Evolutionary conservation across 164 flowering plant species (phyloP), one percentile per base, ranked within the genome.

Genomic region (Vitis cinerea): DNA sequence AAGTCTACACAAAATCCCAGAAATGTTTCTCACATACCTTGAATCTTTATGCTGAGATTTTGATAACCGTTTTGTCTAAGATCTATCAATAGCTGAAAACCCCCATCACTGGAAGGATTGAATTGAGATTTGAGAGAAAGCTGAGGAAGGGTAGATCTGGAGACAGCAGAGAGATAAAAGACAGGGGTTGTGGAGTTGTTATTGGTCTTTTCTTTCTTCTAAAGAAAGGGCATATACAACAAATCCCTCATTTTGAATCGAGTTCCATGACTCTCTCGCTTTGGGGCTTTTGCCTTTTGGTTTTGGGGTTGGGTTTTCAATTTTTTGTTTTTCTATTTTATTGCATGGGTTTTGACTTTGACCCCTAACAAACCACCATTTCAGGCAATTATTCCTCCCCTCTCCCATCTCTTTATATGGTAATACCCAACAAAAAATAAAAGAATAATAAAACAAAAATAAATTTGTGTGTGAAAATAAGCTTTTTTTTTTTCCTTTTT

Each of bases 341-440:
- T 75, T 77, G 77, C 73, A 59, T 59, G 78, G 81, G 78, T 75
- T 83, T 76, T 82, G 85, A 77, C 84, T 75, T 77, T 80, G 85
- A 86, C 82, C 79, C 61, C 50, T 72, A 82, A 81, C 86, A 74
- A 82, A 78, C 90, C 90, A 75, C 66, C 65, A 73, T 82, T 84
- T 77, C 75, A 82, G 93, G 87, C 93, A 80, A 64, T 77, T 78
- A 81, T 87, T 71, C 53, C 88, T 84, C 85, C 19, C 64, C 83
- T 69, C 17, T 55, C 30, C 16, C 52, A 59, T 63, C 61, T 68
- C 73, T 73, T 44, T 17, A n/a, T 55, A 53, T 65, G 44, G 69
- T 31, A 54, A 58, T 3, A 3, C 44, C 44, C 44, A 37, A 37
- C 44, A 37, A 37, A 37, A 37, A 37, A 37, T 2, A 37, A 37